A percentile compares a stretch with the other conserved stretches of the same genome.
Conservation (phyloP, 1,284 basidiomycete genomes). For the Melampsora larici-populina region DNA sequence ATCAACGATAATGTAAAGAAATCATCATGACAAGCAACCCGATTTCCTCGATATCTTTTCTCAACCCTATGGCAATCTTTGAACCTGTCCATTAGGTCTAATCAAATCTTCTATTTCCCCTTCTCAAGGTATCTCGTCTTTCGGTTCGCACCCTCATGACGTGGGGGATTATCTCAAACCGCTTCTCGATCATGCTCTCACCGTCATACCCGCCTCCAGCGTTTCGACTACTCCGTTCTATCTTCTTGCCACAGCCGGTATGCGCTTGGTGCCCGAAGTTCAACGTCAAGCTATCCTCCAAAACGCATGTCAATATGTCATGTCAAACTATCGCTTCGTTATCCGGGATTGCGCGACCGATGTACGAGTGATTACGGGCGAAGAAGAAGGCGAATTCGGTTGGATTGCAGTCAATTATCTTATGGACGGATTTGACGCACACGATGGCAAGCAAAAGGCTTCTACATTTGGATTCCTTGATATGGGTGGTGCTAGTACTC, state of each 20-base stretch:
- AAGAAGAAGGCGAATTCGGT: slow-evolving; percentile 95
- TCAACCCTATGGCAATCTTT: neutral
- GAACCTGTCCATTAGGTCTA: slow-evolving; percentile 10
- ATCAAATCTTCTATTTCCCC: neutral
- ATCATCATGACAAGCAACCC: neutral
- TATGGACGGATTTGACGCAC: slow-evolving; percentile 85
- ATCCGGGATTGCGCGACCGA: slow-evolving; percentile 77
- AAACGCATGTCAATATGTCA: slow-evolving; percentile 74
- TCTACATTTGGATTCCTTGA: slow-evolving; percentile 97
- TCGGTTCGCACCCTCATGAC: slow-evolving; percentile 66
- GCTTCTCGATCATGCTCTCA: slow-evolving; percentile 74
- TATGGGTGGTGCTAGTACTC: slow-evolving; percentile 98
- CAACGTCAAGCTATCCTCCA: slow-evolving; percentile 71
- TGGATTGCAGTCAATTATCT: slow-evolving; percentile 99
- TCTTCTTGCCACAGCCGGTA: slow-evolving; percentile 92
- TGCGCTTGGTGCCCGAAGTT: slow-evolving; percentile 74
- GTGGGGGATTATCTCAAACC: slow-evolving; percentile 75
- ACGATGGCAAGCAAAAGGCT: slow-evolving; percentile 56
- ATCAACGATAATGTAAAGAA: too few relatives aligned
- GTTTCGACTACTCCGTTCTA: slow-evolving; percentile 83
- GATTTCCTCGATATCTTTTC: neutral
- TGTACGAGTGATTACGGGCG: slow-evolving; percentile 90
- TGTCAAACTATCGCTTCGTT: slow-evolving; percentile 68
- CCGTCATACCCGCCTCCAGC: slow-evolving; percentile 78
- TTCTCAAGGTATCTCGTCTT: slow-evolving; percentile 75